phyloP scores from a whole-genome alignment of 2,329 filamentous ascomycete genomes.

The Sclerotinia spermophila region DNA sequence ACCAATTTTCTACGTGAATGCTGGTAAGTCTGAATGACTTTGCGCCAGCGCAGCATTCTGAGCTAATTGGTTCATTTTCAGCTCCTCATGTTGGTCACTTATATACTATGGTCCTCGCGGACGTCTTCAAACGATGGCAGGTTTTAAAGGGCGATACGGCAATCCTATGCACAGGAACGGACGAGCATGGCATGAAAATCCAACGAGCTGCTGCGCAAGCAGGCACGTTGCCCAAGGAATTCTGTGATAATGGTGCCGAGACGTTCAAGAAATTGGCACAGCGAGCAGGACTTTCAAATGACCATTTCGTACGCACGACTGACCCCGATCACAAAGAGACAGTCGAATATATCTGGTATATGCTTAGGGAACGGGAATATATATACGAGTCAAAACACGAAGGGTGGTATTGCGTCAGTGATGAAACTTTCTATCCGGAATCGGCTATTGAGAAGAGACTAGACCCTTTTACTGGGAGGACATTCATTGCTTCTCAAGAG shows the following conservation, averaged over 20 bases:
- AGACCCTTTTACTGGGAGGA: conserved; percentile 76
- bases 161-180: conserved; percentile 83
- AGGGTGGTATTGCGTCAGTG: conserved; percentile 95
- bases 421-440: conserved; percentile 92
- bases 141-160: conserved; percentile 67
- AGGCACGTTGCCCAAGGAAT: conserved; percentile 69
- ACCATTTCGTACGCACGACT: conserved; percentile 91
- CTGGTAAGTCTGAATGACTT: conserved; percentile 50
- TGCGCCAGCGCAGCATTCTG: conserved; percentile 9
- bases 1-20: conserved; percentile 99
- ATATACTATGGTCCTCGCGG: conserved; percentile 86
- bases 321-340: conserved; percentile 76
- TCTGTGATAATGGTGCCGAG: conserved; percentile 80
- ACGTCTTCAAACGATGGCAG: conserved; percentile 91
- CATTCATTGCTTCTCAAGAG: conserved; percentile 78
- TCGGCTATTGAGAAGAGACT: conserved; percentile 68
- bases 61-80: conserved; percentile 38
- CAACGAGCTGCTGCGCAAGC: conserved; percentile 77
- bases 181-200: conserved; percentile 97
- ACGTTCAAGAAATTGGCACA: conserved; percentile 74
- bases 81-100: conserved; percentile 93
- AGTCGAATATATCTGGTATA: conserved; percentile 84
- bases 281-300: conserved; percentile 66
- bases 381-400: conserved; percentile 84
- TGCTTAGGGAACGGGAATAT: conserved; percentile 69